A percentile compares a stretch with the other conserved stretches of the same genome.
Evolutionary conservation across 2,329 filamentous ascomycete species (phyloP).

Genomic region (Acephala macrosclerotiorum): DNA sequence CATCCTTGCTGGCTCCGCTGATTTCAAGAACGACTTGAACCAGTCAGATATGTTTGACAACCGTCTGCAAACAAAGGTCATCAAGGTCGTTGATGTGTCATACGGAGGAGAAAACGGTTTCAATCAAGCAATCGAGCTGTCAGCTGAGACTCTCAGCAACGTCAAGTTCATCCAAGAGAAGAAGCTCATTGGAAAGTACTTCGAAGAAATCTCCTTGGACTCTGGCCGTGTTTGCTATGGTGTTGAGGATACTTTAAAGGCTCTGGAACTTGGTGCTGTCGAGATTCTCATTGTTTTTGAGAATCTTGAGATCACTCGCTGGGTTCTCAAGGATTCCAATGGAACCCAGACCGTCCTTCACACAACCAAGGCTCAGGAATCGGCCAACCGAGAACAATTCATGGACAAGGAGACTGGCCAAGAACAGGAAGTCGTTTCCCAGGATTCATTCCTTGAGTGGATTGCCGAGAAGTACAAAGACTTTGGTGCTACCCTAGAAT

Average conservation of each 20-base stretch:
- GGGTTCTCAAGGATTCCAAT: conserved; percentile 81
- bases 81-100: conserved; percentile 98
- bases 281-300: conserved; percentile 97
- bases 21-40: conserved; percentile 99
- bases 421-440: conserved; percentile 93
- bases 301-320: conserved; percentile 94
- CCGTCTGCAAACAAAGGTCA: conserved; percentile 91
- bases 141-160: conserved; percentile 94
- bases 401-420: conserved; percentile 95
- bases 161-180: conserved; percentile 99
- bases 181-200: conserved; percentile 99
- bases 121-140: conserved; percentile 98
- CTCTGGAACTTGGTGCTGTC: conserved; percentile 91
- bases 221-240: conserved; percentile 97
- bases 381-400: conserved; percentile 79
- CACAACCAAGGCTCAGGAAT: conserved; percentile 86
- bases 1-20: conserved; percentile 94
- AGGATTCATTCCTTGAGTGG: conserved; percentile 98
- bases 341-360: conserved; percentile 80
- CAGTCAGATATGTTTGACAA: conserved; percentile 96
- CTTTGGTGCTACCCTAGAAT: conserved; percentile 94
- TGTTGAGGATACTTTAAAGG: conserved; percentile 97
- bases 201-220: conserved; percentile 98
- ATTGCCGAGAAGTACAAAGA: conserved; percentile 98
- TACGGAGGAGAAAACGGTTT: conserved; percentile 99